phyloP scores from a whole-genome alignment of 208 protist genomes.

The Leptomonas pyrrhocoris region DNA sequence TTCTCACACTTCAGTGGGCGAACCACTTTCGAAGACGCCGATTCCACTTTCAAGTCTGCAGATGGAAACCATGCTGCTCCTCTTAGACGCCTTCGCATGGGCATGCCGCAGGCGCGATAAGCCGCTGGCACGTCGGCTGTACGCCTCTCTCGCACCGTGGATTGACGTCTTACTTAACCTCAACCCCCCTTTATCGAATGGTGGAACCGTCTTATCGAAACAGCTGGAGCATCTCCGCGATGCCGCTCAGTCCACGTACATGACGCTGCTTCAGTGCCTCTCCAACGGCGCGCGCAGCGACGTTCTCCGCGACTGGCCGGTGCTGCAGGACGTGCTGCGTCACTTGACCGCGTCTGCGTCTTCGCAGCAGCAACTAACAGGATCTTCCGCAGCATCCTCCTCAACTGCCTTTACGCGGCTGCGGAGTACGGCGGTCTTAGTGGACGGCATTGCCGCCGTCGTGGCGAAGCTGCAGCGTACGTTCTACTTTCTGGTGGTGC shows the following conservation, averaged over 20 bases:
- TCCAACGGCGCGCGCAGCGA: constrained; percentile 59
- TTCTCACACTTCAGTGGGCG: background rate
- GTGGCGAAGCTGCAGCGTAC: constrained; percentile 65
- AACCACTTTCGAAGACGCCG: background rate
- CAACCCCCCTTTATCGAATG: background rate
- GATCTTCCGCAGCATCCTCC: background rate
- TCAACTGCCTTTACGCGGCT: background rate
- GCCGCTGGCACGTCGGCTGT: constrained; percentile 43
- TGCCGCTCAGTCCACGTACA: constrained; percentile 24
- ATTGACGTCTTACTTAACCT: constrained; percentile 3
- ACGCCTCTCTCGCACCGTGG: constrained; percentile 19
- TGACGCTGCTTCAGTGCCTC: constrained; percentile 57
- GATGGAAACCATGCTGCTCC: constrained; percentile 30
- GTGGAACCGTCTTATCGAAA: background rate
- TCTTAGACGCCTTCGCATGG: constrained; percentile 65
- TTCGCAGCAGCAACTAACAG: background rate
- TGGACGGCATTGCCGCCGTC: constrained; percentile 54
- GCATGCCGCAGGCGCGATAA: constrained; percentile 50
- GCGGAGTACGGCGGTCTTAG: constrained; percentile 15
- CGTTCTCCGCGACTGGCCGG: constrained; percentile 57
- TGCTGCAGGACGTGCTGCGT: constrained; percentile 28
- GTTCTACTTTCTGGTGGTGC: constrained; percentile 51
- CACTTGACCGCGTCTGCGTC: constrained; percentile 4
- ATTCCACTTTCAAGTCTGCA: constrained; percentile 7
- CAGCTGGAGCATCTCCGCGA: constrained; percentile 21